Evolutionary conservation across 2,329 filamentous ascomycete species (phyloP).

Genomic region (Apiospora saccharicola): DNA sequence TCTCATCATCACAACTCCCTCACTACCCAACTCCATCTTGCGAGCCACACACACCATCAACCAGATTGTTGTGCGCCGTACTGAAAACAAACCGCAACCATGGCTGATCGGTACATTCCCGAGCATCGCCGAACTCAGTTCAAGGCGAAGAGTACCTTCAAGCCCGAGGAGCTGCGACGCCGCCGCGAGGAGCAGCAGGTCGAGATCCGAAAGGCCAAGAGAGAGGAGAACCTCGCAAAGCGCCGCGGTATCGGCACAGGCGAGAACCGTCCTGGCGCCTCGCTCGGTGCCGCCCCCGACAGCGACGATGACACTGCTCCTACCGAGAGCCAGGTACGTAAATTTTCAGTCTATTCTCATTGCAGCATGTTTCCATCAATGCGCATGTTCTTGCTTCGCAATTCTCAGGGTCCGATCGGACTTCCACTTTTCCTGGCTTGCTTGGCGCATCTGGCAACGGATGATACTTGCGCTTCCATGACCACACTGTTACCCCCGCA

Average conservation of each 20-base stretch:
- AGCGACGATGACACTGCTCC: constrained; percentile 97
- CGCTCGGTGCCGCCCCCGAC: constrained; percentile 87
- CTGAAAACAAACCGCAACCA: constrained; percentile 57
- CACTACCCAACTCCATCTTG: constrained; percentile 15
- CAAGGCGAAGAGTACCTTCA: constrained; percentile 99
- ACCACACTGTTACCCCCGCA: constrained; percentile 14
- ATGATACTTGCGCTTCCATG: constrained; percentile 2
- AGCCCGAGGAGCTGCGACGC: constrained; percentile 97
- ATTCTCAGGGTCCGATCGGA: constrained; percentile 16
- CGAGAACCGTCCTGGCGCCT: constrained; percentile 80
- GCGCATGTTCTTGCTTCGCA: not conserved
- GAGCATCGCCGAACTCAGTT: constrained; percentile 99
- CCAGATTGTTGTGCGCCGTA: constrained; percentile 16
- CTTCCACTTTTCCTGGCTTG: constrained; percentile 21
- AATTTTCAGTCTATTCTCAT: constrained; percentile 30
- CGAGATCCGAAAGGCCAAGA: constrained; percentile 97
- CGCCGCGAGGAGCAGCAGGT: constrained; percentile 99
- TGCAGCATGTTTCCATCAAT: constrained; percentile 24
- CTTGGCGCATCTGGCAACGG: constrained; percentile 16
- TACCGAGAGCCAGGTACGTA: constrained; percentile 92
- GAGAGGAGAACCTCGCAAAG: constrained; percentile 99
- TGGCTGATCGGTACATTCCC: constrained; percentile 99
- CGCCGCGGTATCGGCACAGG: constrained; percentile 89
- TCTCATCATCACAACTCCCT: constrained; percentile 14
- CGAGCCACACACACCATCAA: constrained; percentile 20